Base-by-base conservation (phyloP, 768 basidiomycete genomes). In the Tricholomella constricta region DNA sequence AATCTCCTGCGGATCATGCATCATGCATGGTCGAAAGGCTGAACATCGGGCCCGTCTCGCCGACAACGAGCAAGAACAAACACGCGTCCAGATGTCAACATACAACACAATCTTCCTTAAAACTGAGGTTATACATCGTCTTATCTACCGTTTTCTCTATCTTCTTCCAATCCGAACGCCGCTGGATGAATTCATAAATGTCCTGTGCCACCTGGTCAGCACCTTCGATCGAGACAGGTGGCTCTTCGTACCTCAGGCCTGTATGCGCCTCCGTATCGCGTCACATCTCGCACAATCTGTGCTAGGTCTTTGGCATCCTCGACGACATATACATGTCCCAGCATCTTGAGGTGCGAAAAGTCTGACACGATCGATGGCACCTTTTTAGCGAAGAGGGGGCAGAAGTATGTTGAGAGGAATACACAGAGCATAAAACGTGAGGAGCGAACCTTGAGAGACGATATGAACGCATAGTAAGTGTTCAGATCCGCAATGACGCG, bases 91-190 rank as follows among this genome's bases (percentile, higher is more conserved):
- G 25, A 42, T 27, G 41, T 52, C 38, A 80, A 58, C 70, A 76
- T 52, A 82, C 66, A 44, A 83, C 63, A 75, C 94, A 97, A 65
- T 97, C 94, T 66, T 97, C 94, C 64, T 91, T 94, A 64, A 96
- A 91, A 66, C 88, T 91, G 45, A 94, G 70, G 69, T 89, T 93
- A 71, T 94, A 94, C 91, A 94, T 94, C 44, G 91, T 85, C 75
- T 93, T 92, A 74, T 94, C 92, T 45, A 98, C 97, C 23, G 83
- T 86, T 71, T 93, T 96, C 69, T 98, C 95, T 54, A 98, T 98
- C 75, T 91, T 95, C 74, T 97, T 96, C 96, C 96, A 98, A 68
- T 99, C 96, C 6, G 91, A 89, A 29, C 95, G 80, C 19, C 95
- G 78, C 65, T 94, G 92, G 62, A 98, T 91, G 62, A 98, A 96